Evolutionary conservation across 805 yeast species (phyloP).

Genomic region (Grigorovia humatica): DNA sequence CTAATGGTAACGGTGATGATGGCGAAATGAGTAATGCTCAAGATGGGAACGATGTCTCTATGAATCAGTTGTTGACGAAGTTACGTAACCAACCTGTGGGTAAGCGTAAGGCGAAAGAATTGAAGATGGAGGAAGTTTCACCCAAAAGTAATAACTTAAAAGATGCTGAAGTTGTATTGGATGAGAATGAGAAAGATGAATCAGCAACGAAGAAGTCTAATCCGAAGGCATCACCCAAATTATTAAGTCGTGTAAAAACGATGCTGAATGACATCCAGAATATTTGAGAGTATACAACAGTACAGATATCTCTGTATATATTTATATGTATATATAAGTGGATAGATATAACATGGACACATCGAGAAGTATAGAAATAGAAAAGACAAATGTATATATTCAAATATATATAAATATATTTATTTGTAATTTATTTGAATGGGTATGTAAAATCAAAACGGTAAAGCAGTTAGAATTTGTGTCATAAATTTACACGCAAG

Average conservation of each 20-base stretch:
- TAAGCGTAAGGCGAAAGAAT: not conserved
- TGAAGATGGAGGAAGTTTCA: not conserved
- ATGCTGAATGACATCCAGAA: conserved; percentile 22
- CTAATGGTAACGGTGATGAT: not conserved
- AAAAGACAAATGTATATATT: too few relatives aligned
- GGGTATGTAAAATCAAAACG: not conserved
- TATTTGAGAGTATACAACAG: conserved; percentile 1
- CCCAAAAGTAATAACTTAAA: not conserved
- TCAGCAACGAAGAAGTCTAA: not conserved
- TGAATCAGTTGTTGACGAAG: not conserved
- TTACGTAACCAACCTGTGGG: not conserved
- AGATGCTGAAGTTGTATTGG: not conserved
- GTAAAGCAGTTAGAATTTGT: not conserved
- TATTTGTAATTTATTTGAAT: too few relatives aligned
- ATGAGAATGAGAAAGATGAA: not conserved
- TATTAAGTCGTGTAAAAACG: conserved; percentile 22
- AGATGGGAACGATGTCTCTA: not conserved
- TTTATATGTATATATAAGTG: too few relatives aligned
- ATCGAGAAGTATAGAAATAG: too few relatives aligned
- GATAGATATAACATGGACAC: not conserved
- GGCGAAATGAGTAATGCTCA: too few relatives aligned
- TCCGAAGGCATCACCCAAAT: not conserved
- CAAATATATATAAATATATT: too few relatives aligned
- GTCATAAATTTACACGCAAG: too few relatives aligned
- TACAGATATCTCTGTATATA: too few relatives aligned